Evolutionary conservation across 2,329 filamentous ascomycete species (phyloP).

Genomic region (Zasmidium citrigriseum): DNA sequence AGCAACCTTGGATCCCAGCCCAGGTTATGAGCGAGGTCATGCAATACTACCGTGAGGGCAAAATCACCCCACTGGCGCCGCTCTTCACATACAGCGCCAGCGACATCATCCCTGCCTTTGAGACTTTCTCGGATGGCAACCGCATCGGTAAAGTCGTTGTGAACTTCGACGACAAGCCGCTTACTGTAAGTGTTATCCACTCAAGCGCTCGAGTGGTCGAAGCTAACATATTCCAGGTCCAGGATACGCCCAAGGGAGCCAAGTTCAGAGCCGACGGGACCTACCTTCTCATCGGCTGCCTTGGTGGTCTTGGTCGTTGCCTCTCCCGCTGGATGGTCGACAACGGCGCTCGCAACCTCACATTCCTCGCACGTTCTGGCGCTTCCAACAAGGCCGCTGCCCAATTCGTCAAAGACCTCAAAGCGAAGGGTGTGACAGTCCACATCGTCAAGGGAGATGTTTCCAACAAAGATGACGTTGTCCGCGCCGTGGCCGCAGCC

Average conservation of each 20-base stretch:
- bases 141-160: conserved; percentile 5
- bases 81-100: not conserved
- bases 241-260: not conserved
- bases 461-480: not conserved
- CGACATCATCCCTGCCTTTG: not conserved
- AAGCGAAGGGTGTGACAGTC: not conserved
- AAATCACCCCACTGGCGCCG: not conserved
- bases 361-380: conserved; percentile 1
- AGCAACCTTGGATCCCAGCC: conserved; percentile 2
- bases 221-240: not conserved
- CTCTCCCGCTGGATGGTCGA: not conserved
- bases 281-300: conserved; percentile 10
- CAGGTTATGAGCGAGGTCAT: not conserved
- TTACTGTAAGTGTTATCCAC: not conserved
- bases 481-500: not conserved
- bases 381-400: not conserved
- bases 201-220: too few species aligned
- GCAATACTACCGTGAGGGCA: conserved; percentile 2
- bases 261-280: conserved; percentile 23
- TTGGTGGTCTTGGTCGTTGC: conserved; percentile 7
- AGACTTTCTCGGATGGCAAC: not conserved
- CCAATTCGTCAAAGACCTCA: not conserved
- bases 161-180: not conserved
- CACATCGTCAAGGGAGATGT: conserved; percentile 1
- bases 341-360: conserved; percentile 19